Evolutionary conservation across 2,329 filamentous ascomycete species (phyloP).

Genomic region (Hypoxylon sp.): DNA sequence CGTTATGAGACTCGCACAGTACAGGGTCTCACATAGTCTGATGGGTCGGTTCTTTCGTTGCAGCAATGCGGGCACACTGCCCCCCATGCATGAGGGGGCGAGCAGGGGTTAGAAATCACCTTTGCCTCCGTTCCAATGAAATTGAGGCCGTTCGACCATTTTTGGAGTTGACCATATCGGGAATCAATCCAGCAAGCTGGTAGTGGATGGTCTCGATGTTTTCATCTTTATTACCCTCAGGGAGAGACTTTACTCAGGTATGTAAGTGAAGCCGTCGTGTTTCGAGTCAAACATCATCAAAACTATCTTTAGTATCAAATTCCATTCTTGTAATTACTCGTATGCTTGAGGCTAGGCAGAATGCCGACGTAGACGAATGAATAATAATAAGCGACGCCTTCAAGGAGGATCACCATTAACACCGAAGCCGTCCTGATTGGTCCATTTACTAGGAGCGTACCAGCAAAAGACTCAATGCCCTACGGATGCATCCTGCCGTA

Average conservation of each 20-base stretch:
- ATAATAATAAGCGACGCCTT: constrained; percentile 15
- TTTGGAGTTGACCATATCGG: constrained; percentile 55
- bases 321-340: constrained; percentile 17
- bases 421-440: constrained; percentile 35
- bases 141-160: constrained; percentile 50
- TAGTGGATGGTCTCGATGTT: constrained; percentile 42
- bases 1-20: constrained; percentile 37
- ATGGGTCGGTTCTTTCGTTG: constrained; percentile 41
- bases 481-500: constrained; percentile 36
- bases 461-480: constrained; percentile 31
- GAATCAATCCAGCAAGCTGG: constrained; percentile 47
- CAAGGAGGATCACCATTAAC: constrained; percentile 36
- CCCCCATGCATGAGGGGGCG: constrained; percentile 40
- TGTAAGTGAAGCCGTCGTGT: constrained; percentile 23
- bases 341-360: constrained; percentile 23
- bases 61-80: constrained; percentile 44
- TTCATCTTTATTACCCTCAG: constrained; percentile 38
- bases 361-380: constrained; percentile 15
- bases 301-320: constrained; percentile 41
- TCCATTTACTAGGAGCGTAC: constrained; percentile 29
- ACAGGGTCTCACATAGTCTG: constrained; percentile 29
- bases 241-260: constrained; percentile 14
- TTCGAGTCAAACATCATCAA: constrained; percentile 23
- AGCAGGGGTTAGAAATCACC: constrained; percentile 48
- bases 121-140: constrained; percentile 50